These are phyloP conservation scores for Populus euphratica DNA, from an alignment of 345 rosid species.

Conservation along the genomic window DNA sequence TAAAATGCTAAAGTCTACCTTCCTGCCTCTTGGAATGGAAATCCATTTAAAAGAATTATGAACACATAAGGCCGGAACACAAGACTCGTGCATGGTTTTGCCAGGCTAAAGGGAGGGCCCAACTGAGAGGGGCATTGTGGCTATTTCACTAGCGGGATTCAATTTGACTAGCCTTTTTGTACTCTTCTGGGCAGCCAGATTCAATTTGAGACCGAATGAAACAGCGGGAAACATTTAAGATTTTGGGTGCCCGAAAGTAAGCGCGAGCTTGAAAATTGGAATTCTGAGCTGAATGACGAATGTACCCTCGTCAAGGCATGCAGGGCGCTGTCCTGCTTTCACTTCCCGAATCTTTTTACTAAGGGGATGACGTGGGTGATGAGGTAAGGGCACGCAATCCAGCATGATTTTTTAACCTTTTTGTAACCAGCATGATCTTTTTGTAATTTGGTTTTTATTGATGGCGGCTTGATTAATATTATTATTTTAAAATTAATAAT, in stretches of 20 bases:
- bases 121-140: neutral
- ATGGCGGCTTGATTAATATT: no score
- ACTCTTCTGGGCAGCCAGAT: neutral
- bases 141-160: neutral
- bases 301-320: neutral
- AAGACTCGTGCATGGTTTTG: neutral
- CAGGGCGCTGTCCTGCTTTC: no score
- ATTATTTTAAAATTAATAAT: no score
- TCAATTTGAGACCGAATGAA: no score
- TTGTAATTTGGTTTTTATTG: no score
- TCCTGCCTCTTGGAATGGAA: no score
- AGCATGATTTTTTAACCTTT: no score
- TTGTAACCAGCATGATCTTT: no score
- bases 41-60: no score
- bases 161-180: neutral
- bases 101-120: neutral
- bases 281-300: neutral
- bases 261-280: neutral
- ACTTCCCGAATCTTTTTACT: no score
- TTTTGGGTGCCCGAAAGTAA: neutral
- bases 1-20: no score
- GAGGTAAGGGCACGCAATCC: neutral
- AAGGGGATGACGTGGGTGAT: neutral
- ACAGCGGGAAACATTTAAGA: neutral
- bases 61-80: neutral